Evolutionary conservation across 129 eudicot species (phyloP), one percentile per base, ranked within the genome.

Genomic region (Tagetes patula): DNA sequence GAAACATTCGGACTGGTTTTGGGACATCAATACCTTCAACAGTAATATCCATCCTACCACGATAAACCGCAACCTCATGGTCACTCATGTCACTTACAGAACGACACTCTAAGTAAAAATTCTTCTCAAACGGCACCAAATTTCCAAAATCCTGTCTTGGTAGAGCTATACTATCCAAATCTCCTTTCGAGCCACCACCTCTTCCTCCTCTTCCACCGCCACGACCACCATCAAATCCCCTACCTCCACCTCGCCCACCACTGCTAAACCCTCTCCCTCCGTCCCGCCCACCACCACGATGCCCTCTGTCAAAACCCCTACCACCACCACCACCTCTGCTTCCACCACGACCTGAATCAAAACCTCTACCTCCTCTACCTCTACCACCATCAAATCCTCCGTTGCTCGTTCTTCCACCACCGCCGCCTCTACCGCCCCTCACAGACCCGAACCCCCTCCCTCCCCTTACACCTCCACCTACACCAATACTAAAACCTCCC

Each of bases 21-120:
- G 99, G 99, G 31, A 90, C 87, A 69, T 94, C 97, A 39, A 64
- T 79, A 10, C 99, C 99, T 70, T 94, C 93, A 74, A 94, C 87
- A 0, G 99, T 90, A 47, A 94, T 94, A 43, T 94, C 97, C 33
- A 97, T 84, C 31, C 81, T 69, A 10, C 82, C 84, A 48, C 99
- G 96, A 74, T 88, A 94, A 60, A 79, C 52, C 33, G 73, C 79
- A 37, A 86, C 94, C 58, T 94, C 99, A 30, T 90, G 97, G 10
- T 90, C 97, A 42, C 76, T 83, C 97, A 94, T 88, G 63, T 87
- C 88, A 33, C 85, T 77, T 49, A 95, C 96, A 27, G 93, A 73
- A 1, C 81, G 86, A 73, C 79, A 81, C 85, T 95, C 97, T 8
- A 85, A 67, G 70, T 95, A 95, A 60, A 95, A 95, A 54, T 85